Base-by-base conservation (phyloP, 2,329 filamentous ascomycete species). In the Colletotrichum aenigma region DNA sequence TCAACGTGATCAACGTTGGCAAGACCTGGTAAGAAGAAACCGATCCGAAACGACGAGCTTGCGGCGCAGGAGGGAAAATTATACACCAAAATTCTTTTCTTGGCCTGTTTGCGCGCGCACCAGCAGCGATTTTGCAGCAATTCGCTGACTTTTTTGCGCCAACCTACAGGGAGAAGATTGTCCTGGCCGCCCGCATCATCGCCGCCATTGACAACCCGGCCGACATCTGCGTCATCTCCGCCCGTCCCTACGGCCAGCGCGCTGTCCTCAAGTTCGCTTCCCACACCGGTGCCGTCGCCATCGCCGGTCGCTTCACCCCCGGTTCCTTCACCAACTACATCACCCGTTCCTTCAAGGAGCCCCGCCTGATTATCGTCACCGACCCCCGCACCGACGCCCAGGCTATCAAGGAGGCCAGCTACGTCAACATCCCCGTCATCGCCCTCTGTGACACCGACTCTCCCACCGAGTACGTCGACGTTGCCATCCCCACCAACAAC, bases 281-380 rank as follows among this genome's bases (percentile, higher is more conserved):
- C 80, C 97, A 99, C 94, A 99, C 97, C 81, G 97, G 97, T 87
- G 96, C 97, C 85, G 95, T 96, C 85, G 95, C 97, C 88, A 99
- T 99, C 86, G 97, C 97, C 85, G 97, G 97, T 91, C 97, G 97
- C 88, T 99, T 99, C 94, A 99, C 97, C 86, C 97, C 97, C 87
- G 97, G 97, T 95, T 98, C 96, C 89, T 99, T 99, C 94, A 99
- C 97, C 93, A 99, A 99, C 94, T 99, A 99, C 94, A 99, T 99
- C 94, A 99, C 97, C 89, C 96, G 97, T 86, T 98, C 97, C 81
- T 99, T 99, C 96, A 98, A 98, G 94, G 97, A 99, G 92, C 97
- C 97, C 86, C 97, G 97, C 89, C 93, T 99, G 86, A 98, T 99
- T 89, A 93, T 99, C 87, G 97, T 99, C 85, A 99, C 97, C 90